phyloP scores from a whole-genome alignment of 2,329 filamentous ascomycete species.

The Colletotrichum sp. region DNA sequence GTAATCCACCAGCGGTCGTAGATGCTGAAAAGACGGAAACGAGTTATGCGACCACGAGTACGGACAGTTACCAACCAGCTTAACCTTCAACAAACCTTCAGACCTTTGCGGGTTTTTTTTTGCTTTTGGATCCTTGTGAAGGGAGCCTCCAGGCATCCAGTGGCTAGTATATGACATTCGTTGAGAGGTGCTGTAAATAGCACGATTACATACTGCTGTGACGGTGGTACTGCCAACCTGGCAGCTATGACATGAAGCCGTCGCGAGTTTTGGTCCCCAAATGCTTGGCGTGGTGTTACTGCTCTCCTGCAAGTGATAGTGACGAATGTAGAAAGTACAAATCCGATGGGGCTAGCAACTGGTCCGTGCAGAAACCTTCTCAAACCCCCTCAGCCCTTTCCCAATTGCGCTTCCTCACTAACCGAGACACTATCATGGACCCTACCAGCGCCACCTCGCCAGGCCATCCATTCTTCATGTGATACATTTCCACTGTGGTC shows the following conservation, averaged over 20 bases:
- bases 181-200: not conserved
- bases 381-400: constrained; percentile 52
- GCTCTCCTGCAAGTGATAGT: not conserved
- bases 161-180: not conserved
- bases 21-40: not conserved
- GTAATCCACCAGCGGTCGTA: not conserved
- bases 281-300: not conserved
- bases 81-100: not conserved
- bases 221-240: not conserved
- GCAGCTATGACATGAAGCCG: not conserved
- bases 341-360: not conserved
- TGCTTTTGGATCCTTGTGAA: not conserved
- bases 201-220: not conserved
- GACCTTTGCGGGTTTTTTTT: not conserved
- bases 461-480: not conserved
- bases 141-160: not conserved
- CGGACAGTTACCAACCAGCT: not conserved
- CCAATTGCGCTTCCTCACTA: constrained; percentile 5
- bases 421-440: not conserved
- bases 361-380: constrained; percentile 50
- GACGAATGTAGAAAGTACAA: constrained; percentile 39
- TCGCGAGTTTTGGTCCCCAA: not conserved
- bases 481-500: not conserved
- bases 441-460: not conserved
- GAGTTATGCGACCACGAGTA: not conserved